Evolutionary conservation across 2,329 filamentous ascomycete genomes (phyloP).

Genomic region (Metarhizium humberi): DNA sequence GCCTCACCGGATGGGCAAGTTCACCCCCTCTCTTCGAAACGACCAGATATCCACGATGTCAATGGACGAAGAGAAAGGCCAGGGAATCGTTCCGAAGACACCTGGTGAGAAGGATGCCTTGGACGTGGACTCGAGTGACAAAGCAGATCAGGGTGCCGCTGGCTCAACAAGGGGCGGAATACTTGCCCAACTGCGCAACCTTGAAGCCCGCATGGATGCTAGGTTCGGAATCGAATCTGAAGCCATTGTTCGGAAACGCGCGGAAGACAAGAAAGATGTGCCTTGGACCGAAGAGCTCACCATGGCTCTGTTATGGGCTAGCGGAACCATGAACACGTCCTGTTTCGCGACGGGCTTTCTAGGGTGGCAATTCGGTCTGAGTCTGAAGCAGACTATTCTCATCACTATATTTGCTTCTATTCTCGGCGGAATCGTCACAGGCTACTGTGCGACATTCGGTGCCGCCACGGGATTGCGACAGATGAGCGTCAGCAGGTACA

Average conservation of each 20-base stretch:
- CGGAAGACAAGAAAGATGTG: constrained; percentile 26
- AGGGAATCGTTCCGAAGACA: background rate
- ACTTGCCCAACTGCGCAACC: constrained; percentile 26
- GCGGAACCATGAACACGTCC: constrained; percentile 39
- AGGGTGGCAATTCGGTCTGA: constrained; percentile 38
- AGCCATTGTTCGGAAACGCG: constrained; percentile 33
- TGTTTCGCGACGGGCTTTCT: constrained; percentile 44
- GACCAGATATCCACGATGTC: background rate
- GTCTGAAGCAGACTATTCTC: constrained; percentile 31
- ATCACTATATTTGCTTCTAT: constrained; percentile 37
- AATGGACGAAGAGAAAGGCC: constrained; percentile 1
- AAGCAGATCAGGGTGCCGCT: no score
- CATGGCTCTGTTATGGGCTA: constrained; percentile 45
- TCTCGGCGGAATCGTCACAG: constrained; percentile 21
- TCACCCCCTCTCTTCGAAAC: background rate
- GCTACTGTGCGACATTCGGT: constrained; percentile 41
- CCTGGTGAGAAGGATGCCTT: background rate
- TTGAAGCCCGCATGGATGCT: constrained; percentile 33
- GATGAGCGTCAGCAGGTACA: constrained; percentile 39
- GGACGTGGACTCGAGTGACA: background rate
- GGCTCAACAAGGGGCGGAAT: constrained; percentile 13
- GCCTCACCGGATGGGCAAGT: background rate
- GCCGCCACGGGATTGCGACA: constrained; percentile 40
- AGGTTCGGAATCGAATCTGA: constrained; percentile 39
- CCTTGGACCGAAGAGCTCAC: constrained; percentile 30